A percentile compares a stretch with the other conserved stretches of the same genome.
phyloP scores from a whole-genome alignment of 306 rosid genomes.

The Fragaria nilgerrensis region DNA sequence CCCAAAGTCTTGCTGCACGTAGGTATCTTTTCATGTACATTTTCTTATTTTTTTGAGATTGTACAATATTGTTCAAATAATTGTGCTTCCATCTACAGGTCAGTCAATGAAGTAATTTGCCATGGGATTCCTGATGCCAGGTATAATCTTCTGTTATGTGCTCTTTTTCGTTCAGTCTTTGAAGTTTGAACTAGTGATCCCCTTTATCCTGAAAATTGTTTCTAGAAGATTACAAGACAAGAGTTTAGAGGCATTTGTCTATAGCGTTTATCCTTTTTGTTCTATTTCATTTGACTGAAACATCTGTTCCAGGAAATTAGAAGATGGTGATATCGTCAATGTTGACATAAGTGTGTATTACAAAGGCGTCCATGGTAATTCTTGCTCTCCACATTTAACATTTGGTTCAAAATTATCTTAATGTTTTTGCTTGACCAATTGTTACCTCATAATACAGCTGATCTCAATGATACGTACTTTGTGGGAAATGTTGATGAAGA shows the following conservation, averaged over 20 bases:
- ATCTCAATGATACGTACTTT: conserved; percentile 92
- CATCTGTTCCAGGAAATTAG: conserved; percentile 69
- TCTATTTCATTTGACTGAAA: not conserved
- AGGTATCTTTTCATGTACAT: conserved; percentile 55
- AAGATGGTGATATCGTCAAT: conserved; percentile 94
- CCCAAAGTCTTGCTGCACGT: conserved; percentile 99
- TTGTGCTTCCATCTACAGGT: conserved; percentile 48
- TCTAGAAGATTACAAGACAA: not conserved
- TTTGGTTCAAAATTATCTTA: not conserved
- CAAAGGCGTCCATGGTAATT: conserved; percentile 87
- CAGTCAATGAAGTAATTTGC: conserved; percentile 96
- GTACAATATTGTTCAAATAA: conserved; percentile 19
- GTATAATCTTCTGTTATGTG: conserved; percentile 26
- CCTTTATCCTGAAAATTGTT: not conserved
- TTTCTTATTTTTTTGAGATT: conserved; percentile 9
- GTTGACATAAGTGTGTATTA: conserved; percentile 82
- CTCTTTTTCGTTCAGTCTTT: not conserved
- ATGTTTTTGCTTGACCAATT: not conserved
- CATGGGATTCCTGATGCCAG: conserved; percentile 99
- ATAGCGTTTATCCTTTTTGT: not conserved
- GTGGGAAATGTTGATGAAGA: conserved; percentile 96
- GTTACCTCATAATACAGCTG: conserved; percentile 53
- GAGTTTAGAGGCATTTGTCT: not conserved
- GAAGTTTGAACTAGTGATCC: not conserved
- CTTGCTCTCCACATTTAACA: conserved; percentile 1